phyloP scores from a whole-genome alignment of 306 rosid species.

The Rosa lucieae region DNA sequence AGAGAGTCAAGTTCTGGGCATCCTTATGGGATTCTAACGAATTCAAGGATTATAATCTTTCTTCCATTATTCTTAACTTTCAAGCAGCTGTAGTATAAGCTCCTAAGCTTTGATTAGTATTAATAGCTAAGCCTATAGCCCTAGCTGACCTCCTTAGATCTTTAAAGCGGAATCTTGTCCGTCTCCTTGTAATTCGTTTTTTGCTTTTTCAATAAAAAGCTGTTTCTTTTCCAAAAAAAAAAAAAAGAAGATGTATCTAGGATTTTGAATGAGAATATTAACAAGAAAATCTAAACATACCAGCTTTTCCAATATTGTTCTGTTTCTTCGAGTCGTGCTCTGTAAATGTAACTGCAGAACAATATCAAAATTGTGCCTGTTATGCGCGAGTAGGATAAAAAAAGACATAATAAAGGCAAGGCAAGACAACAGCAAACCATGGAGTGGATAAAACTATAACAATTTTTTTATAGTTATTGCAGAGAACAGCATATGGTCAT shows the following conservation, averaged over 20 bases:
- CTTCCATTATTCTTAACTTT: too few species aligned
- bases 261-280: background rate
- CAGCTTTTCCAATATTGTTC: conserved; percentile 97
- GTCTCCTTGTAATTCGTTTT: too few species aligned
- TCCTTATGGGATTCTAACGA: too few species aligned
- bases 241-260: background rate
- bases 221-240: too few species aligned
- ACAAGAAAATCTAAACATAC: conserved; percentile 40
- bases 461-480: background rate
- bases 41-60: too few species aligned
- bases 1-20: too few species aligned
- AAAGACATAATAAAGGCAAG: background rate
- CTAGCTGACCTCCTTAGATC: too few species aligned
- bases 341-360: conserved; percentile 76
- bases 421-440: conserved; percentile 20
- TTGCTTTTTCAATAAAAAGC: too few species aligned
- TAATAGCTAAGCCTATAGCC: too few species aligned
- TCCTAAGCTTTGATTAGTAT: too few species aligned
- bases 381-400: conserved; percentile 19
- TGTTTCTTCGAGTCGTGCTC: conserved; percentile 75
- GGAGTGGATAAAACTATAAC: conserved; percentile 14
- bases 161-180: too few species aligned
- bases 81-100: too few species aligned
- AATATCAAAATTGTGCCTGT: conserved; percentile 32
- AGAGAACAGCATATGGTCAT: conserved; percentile 2